Conservation (phyloP, 352 stramenopile species). For the Phytophthora syringae region DNA sequence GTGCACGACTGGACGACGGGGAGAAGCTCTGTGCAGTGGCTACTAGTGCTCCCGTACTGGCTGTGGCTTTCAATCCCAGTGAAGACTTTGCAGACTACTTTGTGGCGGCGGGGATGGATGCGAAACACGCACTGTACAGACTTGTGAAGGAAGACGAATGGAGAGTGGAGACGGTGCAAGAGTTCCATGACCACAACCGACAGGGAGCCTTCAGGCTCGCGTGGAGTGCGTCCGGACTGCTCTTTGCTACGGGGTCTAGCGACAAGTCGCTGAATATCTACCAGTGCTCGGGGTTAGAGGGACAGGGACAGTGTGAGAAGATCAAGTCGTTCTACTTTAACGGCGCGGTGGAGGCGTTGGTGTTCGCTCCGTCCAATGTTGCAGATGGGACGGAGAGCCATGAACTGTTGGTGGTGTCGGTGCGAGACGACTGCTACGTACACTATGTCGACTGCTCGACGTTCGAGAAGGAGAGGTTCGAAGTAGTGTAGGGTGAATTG, state of each 20-base stretch:
- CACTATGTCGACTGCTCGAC: conserved; percentile 84
- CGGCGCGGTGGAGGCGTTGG: conserved; percentile 70
- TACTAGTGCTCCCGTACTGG: conserved; percentile 59
- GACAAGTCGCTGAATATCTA: conserved; percentile 85
- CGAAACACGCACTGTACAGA: conserved; percentile 62
- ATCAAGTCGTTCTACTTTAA: conserved; percentile 90
- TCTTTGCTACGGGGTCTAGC: conserved; percentile 78
- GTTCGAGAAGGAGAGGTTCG: conserved; percentile 82
- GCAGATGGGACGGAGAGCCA: conserved; percentile 7
- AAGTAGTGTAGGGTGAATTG: neutral
- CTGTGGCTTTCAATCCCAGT: conserved; percentile 66
- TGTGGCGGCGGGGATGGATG: conserved; percentile 77
- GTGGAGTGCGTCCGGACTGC: conserved; percentile 58
- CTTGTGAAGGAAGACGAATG: conserved; percentile 45
- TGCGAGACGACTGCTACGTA: conserved; percentile 86
- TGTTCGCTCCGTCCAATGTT: conserved; percentile 49
- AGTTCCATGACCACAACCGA: conserved; percentile 78
- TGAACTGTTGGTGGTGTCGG: conserved; percentile 67
- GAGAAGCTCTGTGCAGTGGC: conserved; percentile 48
- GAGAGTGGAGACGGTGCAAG: conserved; percentile 45
- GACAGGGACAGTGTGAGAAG: conserved; percentile 47
- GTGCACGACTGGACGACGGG: conserved; percentile 70
- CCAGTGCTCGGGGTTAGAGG: conserved; percentile 38
- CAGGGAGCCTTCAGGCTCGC: conserved; percentile 70
- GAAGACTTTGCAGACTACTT: conserved; percentile 54